A percentile compares a stretch with the other conserved stretches of the same genome.
Conservation (phyloP, 208 protist genomes). For the Leishmania guyanensis region DNA sequence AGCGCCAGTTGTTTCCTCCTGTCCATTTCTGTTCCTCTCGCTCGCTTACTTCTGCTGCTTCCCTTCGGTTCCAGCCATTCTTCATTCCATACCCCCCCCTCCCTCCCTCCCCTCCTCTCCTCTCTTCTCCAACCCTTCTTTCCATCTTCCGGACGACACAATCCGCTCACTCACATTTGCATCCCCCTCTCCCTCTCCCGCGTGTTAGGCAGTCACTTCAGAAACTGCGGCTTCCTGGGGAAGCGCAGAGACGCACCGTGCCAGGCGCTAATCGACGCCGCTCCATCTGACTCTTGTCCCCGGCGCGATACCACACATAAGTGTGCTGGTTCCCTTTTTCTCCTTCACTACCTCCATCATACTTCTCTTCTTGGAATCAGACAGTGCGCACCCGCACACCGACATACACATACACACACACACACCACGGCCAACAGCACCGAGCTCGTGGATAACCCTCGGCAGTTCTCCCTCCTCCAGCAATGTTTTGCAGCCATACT, state of each 20-base stretch:
- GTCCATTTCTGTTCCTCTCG: background rate
- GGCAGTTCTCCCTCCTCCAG: background rate
- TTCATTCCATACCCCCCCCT: background rate
- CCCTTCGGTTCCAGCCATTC: background rate
- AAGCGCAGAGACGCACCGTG: background rate
- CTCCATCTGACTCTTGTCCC: background rate
- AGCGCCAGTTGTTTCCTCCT: background rate
- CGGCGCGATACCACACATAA: background rate
- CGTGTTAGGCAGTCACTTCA: background rate
- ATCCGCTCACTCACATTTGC: background rate
- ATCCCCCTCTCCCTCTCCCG: background rate
- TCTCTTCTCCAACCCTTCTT: background rate
- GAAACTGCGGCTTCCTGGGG: background rate
- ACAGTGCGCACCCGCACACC: background rate
- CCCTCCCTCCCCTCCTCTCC: background rate
- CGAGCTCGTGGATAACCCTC: background rate
- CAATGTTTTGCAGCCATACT: slow-evolving; percentile 38
- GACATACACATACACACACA: background rate
- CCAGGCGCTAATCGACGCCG: background rate
- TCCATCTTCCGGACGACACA: background rate
- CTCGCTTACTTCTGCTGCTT: slow-evolving; percentile 8
- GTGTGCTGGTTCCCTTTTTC: background rate
- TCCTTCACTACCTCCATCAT: background rate
- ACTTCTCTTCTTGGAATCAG: background rate
- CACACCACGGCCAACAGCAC: background rate